Base-by-base conservation (phyloP, 1,139 yeast genomes). In the Geotrichum reessii region DNA sequence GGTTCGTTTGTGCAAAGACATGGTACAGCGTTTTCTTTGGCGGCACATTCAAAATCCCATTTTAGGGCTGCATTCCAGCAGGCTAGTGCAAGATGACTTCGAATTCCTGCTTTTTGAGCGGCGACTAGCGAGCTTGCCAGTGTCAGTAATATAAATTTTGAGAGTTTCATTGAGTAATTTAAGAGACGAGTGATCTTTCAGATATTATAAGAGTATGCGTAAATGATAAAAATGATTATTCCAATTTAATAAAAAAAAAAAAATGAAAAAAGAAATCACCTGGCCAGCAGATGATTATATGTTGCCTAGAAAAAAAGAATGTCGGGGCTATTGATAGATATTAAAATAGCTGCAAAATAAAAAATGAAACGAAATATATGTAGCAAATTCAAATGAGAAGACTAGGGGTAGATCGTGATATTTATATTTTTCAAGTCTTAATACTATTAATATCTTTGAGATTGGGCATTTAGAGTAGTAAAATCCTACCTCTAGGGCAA, bases 31-130 rank as follows among this genome's bases (percentile, higher is more conserved):
- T 21, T 48, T 17, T 52, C 56, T 21, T 27, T 33, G 5, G 50
- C 25, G 9, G 55, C n/a, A 27, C 61, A 60, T 9, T 58, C 59
- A 51, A 60, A 60, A 46, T 57, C 49, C 57, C 56, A 57, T 27
- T 56, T 49, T 12, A 40, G n/a, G n/a, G 62, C 59, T 6, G 61
- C 47, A 17, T 58, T 47, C 62, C 62, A 60, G 50, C 62, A 60
- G 1, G 62, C 62, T 3, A 58, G 47, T 1, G 57, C 61, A 9
- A 42, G 27, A 44, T 51, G 54, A 37, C 59, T 56, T 40, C 57
- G 40, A 24, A 60, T 49, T 2, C 62, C 62, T 5, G 53, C 62
- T 47, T 58, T 60, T 58, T 60, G 62, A 3, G 60, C 60, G 3
- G 7, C 17, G 4, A 21, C 51, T 22, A 44, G 42, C 3, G 51